These are phyloP conservation scores for Boletus rubroflammeus DNA, from an alignment of 768 basidiomycete species.

Conservation along the genomic window DNA sequence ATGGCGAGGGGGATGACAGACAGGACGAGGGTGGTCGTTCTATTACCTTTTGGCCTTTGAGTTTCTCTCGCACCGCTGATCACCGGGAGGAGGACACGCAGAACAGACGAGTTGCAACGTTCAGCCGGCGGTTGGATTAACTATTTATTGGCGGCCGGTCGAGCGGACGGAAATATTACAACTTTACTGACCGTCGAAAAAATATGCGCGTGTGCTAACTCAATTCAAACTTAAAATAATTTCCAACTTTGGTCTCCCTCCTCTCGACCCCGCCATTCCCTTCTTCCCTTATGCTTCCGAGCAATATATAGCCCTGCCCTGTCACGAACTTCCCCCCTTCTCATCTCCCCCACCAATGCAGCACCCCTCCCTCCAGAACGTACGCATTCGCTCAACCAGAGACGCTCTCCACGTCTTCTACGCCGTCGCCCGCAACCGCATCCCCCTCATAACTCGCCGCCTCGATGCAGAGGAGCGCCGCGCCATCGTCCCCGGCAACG, in stretches of 20 bases:
- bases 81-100: not conserved
- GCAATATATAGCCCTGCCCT: conserved; percentile 40
- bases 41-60: conserved; percentile 18
- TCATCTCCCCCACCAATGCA: conserved; percentile 49
- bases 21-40: conserved; percentile 6
- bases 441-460: conserved; percentile 77
- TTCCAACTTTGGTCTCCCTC: conserved; percentile 20
- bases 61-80: conserved; percentile 21
- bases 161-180: conserved; percentile 14
- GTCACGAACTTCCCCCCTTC: conserved; percentile 17
- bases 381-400: conserved; percentile 72
- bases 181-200: too few relatives aligned
- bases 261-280: conserved; percentile 21
- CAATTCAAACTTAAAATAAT: conserved; percentile 60
- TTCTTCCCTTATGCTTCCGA: conserved; percentile 6
- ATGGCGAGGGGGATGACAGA: conserved; percentile 11
- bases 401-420: conserved; percentile 83
- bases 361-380: conserved; percentile 68
- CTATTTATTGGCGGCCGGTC: conserved; percentile 15
- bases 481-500: conserved; percentile 69
- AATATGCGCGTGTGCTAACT: conserved; percentile 44
- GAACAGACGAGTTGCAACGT: not conserved
- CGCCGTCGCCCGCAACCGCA: conserved; percentile 62
- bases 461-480: conserved; percentile 80
- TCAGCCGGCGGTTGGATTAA: not conserved